phyloP scores from a whole-genome alignment of 164 flowering plant genomes.

The Vitis vinifera region DNA sequence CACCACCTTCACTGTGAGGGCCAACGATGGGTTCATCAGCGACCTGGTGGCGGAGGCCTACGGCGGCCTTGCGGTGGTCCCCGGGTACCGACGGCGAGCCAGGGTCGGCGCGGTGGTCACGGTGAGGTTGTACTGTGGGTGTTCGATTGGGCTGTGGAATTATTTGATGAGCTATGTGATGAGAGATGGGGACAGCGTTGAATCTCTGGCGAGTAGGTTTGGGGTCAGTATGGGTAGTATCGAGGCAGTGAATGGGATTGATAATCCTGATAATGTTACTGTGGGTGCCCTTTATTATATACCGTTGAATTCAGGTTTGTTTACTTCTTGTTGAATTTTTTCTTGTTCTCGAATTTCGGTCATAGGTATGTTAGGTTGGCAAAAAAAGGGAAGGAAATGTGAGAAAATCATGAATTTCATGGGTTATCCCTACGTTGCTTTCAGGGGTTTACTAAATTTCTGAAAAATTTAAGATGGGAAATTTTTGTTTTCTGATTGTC shows the following conservation, averaged over 20 bases:
- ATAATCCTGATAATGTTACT: slow-evolving; percentile 66
- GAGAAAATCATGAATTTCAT: background rate
- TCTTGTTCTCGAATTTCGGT: background rate
- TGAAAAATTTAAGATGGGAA: no score
- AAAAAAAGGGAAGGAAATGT: background rate
- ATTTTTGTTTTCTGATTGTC: no score
- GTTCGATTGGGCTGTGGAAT: slow-evolving; percentile 93
- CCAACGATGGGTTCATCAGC: slow-evolving; percentile 47
- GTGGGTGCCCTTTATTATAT: slow-evolving; percentile 71
- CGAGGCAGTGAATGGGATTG: slow-evolving; percentile 72
- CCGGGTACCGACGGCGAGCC: slow-evolving; percentile 47
- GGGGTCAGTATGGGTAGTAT: slow-evolving; percentile 96
- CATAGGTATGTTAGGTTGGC: background rate
- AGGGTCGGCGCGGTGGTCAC: slow-evolving; percentile 70
- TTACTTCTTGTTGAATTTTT: background rate
- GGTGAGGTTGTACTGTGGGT: slow-evolving; percentile 76
- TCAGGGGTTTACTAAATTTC: no score
- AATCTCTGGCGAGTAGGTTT: slow-evolving; percentile 79
- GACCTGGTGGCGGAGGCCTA: slow-evolving; percentile 60
- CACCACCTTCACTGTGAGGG: slow-evolving; percentile 72
- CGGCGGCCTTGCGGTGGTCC: slow-evolving; percentile 54
- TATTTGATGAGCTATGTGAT: slow-evolving; percentile 89
- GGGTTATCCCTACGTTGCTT: no score
- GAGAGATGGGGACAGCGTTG: slow-evolving; percentile 70
- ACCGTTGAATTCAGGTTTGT: slow-evolving; percentile 81